phyloP scores from a whole-genome alignment of 441 rosid genomes.

The Brassica hybrid region DNA sequence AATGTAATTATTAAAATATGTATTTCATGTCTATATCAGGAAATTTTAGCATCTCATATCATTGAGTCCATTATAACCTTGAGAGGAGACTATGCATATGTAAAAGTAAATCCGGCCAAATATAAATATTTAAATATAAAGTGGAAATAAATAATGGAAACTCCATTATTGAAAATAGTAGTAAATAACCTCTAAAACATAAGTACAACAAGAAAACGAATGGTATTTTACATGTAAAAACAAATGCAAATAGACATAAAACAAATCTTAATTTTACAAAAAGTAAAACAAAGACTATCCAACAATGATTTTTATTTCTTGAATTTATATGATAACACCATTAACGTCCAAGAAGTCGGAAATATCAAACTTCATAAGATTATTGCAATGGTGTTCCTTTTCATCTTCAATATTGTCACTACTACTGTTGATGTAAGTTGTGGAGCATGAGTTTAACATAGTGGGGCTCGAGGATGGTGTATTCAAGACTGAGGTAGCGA shows the following conservation, averaged over 20 bases:
- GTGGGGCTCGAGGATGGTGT: conserved; percentile 76
- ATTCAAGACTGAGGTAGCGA: conserved; percentile 58
- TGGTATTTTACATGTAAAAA: conserved; percentile 33
- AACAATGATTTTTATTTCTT: not conserved
- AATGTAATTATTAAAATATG: conserved; percentile 9
- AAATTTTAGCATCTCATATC: conserved; percentile 25
- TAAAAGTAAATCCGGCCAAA: conserved; percentile 31
- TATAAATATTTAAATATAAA: conserved; percentile 19
- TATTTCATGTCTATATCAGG: conserved; percentile 41
- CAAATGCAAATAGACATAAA: not conserved
- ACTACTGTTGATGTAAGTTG: conserved; percentile 52
- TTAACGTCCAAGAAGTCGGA: conserved; percentile 59
- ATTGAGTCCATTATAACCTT: too few relatives aligned
- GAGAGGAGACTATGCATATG: conserved; percentile 24
- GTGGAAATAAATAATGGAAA: conserved; percentile 40
- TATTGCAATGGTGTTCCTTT: conserved; percentile 72
- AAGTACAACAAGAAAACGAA: conserved; percentile 18
- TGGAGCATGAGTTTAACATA: conserved; percentile 63
- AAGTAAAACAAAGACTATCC: not conserved
- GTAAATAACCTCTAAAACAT: conserved; percentile 13
- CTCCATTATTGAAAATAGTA: conserved; percentile 5
- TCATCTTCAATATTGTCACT: conserved; percentile 69
- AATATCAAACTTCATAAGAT: conserved; percentile 58
- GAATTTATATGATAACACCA: conserved; percentile 53
- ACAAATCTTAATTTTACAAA: conserved; percentile 24